phyloP scores from a whole-genome alignment of 169 alveolate genomes.

The Theileria parva region DNA sequence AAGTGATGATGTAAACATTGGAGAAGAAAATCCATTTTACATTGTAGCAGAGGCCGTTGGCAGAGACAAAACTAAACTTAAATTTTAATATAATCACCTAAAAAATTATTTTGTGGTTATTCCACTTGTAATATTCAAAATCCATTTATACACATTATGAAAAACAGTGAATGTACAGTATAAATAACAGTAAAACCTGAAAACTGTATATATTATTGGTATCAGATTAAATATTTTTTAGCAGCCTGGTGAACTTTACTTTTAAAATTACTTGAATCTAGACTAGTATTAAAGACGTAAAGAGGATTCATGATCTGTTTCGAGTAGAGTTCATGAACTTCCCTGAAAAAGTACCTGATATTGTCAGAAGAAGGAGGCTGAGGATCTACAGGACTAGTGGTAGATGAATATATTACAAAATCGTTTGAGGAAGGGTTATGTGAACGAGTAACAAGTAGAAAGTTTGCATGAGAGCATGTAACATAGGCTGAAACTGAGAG shows the following conservation, averaged over 20 bases:
- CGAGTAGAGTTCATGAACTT: constrained; percentile 82
- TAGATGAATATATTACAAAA: constrained; percentile 15
- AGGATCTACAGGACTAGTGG: constrained; percentile 20
- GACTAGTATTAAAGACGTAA: constrained; percentile 59
- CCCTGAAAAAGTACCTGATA: constrained; percentile 77
- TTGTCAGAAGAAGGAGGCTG: constrained; percentile 78
- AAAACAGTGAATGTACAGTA: no score
- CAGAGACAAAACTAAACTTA: constrained; percentile 30
- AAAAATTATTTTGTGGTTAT: not conserved
- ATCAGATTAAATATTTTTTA: constrained; percentile 66
- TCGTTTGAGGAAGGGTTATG: constrained; percentile 31
- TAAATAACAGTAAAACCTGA: no score
- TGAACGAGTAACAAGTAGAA: constrained; percentile 79
- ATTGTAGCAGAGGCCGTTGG: constrained; percentile 59
- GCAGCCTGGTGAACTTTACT: constrained; percentile 52
- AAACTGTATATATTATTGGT: not conserved
- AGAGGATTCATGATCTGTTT: constrained; percentile 75
- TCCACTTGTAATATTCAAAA: not conserved
- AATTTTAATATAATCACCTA: no score
- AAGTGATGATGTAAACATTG: not conserved
- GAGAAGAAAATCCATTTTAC: constrained; percentile 48
- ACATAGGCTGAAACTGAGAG: constrained; percentile 85
- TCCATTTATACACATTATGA: not conserved
- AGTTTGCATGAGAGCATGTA: constrained; percentile 81
- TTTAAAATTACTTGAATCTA: constrained; percentile 38